These are phyloP conservation scores for Drechslerella stenobrocha DNA, from an alignment of 2,329 filamentous ascomycete genomes.

Conservation along the genomic window DNA sequence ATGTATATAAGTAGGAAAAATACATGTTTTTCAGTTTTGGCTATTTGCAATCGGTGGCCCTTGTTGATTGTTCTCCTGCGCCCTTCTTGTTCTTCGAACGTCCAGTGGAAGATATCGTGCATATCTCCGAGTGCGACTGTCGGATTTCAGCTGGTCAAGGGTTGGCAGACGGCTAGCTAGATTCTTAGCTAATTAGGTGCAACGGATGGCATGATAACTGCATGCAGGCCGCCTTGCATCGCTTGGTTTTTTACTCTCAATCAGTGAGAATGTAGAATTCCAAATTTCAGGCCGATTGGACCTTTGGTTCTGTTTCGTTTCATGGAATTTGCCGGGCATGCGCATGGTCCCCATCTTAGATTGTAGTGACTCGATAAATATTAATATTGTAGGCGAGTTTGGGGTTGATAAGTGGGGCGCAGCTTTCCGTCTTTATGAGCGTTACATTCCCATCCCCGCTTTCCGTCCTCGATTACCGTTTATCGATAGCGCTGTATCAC, in stretches of 20 bases:
- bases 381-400: too few relatives aligned
- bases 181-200: background rate
- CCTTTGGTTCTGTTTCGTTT: slow-evolving; percentile 1
- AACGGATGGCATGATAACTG: background rate
- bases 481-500: too few relatives aligned
- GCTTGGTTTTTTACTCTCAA: background rate
- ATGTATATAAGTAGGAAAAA: too few relatives aligned
- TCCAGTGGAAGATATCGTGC: slow-evolving; percentile 13
- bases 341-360: background rate
- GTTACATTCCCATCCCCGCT: too few relatives aligned
- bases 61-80: too few relatives aligned
- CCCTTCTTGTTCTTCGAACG: too few relatives aligned
- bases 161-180: slow-evolving; percentile 4
- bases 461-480: too few relatives aligned
- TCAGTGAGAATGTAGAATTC: background rate
- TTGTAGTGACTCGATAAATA: background rate
- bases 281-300: background rate
- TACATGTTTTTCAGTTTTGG: too few relatives aligned
- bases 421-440: too few relatives aligned
- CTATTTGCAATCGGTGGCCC: too few relatives aligned
- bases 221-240: background rate
- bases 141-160: slow-evolving; percentile 43
- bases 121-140: slow-evolving; percentile 39
- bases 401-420: too few relatives aligned
- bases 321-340: background rate